Percentiles rank a stretch among this genome's conserved stretches.
Conservation (phyloP, 495 filamentous ascomycete genomes). For the Penicillium daleae region DNA sequence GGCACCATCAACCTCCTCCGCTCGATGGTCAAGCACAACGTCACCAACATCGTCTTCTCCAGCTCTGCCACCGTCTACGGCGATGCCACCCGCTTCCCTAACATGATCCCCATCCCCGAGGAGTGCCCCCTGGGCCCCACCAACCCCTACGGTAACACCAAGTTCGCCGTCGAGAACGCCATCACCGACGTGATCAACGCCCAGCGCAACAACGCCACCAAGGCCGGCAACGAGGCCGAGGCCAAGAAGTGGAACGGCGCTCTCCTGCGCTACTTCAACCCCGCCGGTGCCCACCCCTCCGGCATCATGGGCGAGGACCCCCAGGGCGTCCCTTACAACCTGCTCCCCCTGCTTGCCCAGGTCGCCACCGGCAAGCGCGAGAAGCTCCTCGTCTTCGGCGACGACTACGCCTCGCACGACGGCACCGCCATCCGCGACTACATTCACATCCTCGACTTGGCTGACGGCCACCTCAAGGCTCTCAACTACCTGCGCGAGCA, state of each 20-base stretch:
- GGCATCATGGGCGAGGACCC: slow-evolving; percentile 99
- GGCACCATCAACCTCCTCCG: slow-evolving; percentile 87
- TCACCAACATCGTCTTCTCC: slow-evolving; percentile 97
- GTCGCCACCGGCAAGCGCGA: slow-evolving; percentile 94
- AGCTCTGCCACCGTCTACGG: slow-evolving; percentile 97
- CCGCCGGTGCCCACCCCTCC: slow-evolving; percentile 89
- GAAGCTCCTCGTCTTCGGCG: slow-evolving; percentile 92
- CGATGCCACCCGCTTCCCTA: slow-evolving; percentile 91
- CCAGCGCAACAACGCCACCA: slow-evolving; percentile 80
- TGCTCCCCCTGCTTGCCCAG: slow-evolving; percentile 91
- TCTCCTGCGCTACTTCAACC: slow-evolving; percentile 96
- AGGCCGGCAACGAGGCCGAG: slow-evolving; percentile 69
- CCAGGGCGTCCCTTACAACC: slow-evolving; percentile 92
- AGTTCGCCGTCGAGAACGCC: slow-evolving; percentile 84
- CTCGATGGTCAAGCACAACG: slow-evolving; percentile 85
- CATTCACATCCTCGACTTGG: slow-evolving; percentile 86
- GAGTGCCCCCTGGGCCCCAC: slow-evolving; percentile 93
- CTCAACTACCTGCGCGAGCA: slow-evolving; percentile 88
- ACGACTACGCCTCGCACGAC: slow-evolving; percentile 88
- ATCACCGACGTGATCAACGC: slow-evolving; percentile 91
- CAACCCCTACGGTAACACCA: slow-evolving; percentile 96
- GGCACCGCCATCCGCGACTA: slow-evolving; percentile 81
- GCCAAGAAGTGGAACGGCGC: slow-evolving; percentile 88
- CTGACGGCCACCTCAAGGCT: slow-evolving; percentile 85
- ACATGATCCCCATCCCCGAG: slow-evolving; percentile 99